A percentile compares a stretch with the other conserved stretches of the same genome.
These are phyloP conservation scores for Lepiota venenata DNA, from an alignment of 768 basidiomycete species.

Conservation along the genomic window DNA sequence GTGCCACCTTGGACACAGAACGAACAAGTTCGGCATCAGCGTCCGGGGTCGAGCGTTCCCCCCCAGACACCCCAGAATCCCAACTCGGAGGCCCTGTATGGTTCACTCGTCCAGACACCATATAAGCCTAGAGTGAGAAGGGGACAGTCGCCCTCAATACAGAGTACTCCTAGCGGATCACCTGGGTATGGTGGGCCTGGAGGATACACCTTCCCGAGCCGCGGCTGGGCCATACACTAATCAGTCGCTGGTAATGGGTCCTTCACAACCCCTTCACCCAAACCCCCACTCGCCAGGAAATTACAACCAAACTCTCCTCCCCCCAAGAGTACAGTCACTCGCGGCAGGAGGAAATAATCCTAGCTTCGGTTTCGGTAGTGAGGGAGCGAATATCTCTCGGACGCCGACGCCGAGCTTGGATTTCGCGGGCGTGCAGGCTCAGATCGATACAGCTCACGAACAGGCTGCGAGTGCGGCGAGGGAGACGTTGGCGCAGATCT, in stretches of 20 bases:
- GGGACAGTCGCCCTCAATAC: conserved; percentile 39
- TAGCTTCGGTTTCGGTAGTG: conserved; percentile 8
- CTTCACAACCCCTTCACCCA: conserved; percentile 36
- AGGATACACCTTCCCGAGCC: conserved; percentile 51
- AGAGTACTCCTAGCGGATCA: conserved; percentile 27
- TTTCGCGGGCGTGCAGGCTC: conserved; percentile 62
- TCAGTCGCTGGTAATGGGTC: conserved; percentile 46
- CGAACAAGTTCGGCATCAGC: background rate
- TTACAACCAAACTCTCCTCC: conserved; percentile 31
- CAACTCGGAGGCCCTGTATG: conserved; percentile 23
- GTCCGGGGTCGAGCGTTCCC: conserved; percentile 12
- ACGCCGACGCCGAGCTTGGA: conserved; percentile 72
- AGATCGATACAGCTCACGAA: conserved; percentile 78
- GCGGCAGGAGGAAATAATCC: conserved; percentile 10
- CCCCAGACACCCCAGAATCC: conserved; percentile 29
- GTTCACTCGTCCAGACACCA: conserved; percentile 54
- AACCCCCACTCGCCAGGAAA: background rate
- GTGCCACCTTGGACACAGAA: conserved; percentile 5
- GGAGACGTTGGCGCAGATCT: conserved; percentile 84
- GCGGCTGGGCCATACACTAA: conserved; percentile 37
- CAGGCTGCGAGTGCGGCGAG: conserved; percentile 67
- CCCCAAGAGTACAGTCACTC: conserved; percentile 42
- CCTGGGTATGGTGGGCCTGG: conserved; percentile 30
- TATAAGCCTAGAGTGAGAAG: conserved; percentile 72
- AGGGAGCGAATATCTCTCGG: conserved; percentile 50